phyloP scores from a whole-genome alignment of 2,329 filamentous ascomycete species.

The Colletotrichum sp. region DNA sequence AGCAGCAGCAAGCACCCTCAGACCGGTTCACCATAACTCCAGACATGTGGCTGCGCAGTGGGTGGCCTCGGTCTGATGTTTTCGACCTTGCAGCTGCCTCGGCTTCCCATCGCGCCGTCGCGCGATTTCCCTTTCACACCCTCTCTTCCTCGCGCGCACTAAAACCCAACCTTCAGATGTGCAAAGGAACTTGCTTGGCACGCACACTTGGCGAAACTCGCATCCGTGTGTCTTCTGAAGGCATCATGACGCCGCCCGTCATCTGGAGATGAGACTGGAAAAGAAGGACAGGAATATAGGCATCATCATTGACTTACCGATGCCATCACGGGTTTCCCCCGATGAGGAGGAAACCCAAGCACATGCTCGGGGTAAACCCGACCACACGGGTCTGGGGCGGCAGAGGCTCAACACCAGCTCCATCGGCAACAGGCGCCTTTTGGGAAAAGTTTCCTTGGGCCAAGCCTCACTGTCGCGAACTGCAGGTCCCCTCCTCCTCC shows the following conservation, averaged over 20 bases:
- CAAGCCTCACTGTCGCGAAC: conserved; percentile 4
- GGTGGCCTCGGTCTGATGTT: background rate
- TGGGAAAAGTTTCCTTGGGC: conserved; percentile 7
- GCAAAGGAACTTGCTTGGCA: background rate
- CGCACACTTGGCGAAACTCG: background rate
- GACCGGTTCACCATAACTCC: background rate
- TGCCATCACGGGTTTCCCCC: background rate
- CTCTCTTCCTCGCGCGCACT: background rate
- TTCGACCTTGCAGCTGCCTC: background rate
- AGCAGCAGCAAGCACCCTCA: background rate
- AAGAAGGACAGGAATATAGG: background rate
- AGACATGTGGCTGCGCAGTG: background rate
- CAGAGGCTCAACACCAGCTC: background rate
- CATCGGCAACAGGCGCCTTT: background rate
- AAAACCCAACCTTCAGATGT: background rate
- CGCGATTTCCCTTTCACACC: background rate
- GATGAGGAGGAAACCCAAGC: background rate
- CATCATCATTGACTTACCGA: background rate
- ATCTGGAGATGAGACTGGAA: background rate
- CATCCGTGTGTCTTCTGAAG: background rate
- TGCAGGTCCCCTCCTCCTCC: background rate
- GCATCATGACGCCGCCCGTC: background rate
- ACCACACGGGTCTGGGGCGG: background rate
- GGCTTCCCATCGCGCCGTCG: background rate
- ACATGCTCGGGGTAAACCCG: background rate